Base-by-base conservation (phyloP, 129 eudicot species). In the Helianthus tuberosus region DNA sequence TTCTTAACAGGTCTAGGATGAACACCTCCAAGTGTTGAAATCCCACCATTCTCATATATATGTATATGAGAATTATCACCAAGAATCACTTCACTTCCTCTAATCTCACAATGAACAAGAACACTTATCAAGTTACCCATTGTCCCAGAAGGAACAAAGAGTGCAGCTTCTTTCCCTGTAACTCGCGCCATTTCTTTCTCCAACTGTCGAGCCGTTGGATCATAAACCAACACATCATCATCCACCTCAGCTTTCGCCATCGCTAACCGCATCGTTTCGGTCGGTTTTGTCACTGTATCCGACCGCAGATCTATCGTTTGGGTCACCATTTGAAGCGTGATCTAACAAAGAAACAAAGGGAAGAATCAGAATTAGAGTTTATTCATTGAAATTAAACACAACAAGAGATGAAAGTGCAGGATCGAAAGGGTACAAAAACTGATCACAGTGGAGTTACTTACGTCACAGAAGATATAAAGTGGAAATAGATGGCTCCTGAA, bases 181-280 rank as follows among this genome's bases (percentile, higher is more conserved):
- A 94, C 83, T 71, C 78, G 93, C 0, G 96, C 94, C 89, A 94
- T 81, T 84, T 94, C 91, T 4, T 49, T 74, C 52, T 94, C 99
- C 14, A 94, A 88, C 23, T 82, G 84, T n/a, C 81, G 78, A 14
- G 96, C 99, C 5, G 99, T 91, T 13, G 99, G 99, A 77, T 94
- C 99, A 68, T 70, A 59, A 41, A 85, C 69, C 71, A 94, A 75
- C 39, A 91, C 97, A 46, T 94, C 99, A 35, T 94, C 99, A 48
- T 94, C 99, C 52, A 94, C 99, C 75, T 91, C 99, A 35, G 99
- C 99, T 53, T 79, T 89, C 6, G 97, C 96, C 97, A 94, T 94
- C 10, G 99, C 99, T 5, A 76, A 49, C 52, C 97, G 77, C 99
- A 94, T 94, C 16, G 91, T 46, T 78, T 94, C 96, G 5, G 97